Evolutionary conservation across 768 basidiomycete species (phyloP).

Genomic region (Kwoniella mangroviensis): DNA sequence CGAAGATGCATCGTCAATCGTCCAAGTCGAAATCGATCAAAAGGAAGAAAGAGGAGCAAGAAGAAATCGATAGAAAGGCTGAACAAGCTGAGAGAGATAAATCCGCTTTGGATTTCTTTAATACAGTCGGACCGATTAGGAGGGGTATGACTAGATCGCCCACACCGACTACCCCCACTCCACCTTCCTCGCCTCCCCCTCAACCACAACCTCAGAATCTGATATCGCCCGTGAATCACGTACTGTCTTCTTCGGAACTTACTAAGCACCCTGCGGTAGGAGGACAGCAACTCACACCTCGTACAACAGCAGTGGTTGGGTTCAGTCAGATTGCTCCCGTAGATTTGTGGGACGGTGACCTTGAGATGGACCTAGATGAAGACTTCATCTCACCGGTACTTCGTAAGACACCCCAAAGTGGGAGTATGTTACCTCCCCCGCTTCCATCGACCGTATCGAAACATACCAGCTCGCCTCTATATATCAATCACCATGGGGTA

Average conservation of each 20-base stretch:
- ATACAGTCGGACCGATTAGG: constrained; percentile 28
- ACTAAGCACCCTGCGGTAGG: not conserved
- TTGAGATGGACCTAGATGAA: constrained; percentile 17
- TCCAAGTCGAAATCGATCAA: not conserved
- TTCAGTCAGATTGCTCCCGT: constrained; percentile 50
- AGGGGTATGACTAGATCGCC: constrained; percentile 15
- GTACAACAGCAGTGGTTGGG: constrained; percentile 35
- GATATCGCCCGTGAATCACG: not conserved
- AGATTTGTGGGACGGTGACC: constrained; percentile 31
- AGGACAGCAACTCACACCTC: constrained; percentile 6
- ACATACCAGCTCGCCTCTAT: constrained; percentile 13
- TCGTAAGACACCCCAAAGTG: not conserved
- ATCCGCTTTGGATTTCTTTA: constrained; percentile 45
- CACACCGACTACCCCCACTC: constrained; percentile 21
- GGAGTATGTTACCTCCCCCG: constrained; percentile 45
- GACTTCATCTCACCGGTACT: constrained; percentile 15
- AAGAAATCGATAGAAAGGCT: constrained; percentile 12
- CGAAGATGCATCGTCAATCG: not conserved
- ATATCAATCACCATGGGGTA: not conserved
- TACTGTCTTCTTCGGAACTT: constrained; percentile 20
- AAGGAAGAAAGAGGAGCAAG: constrained; percentile 16
- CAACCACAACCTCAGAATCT: too few species aligned
- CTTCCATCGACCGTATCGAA: constrained; percentile 25
- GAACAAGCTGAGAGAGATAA: constrained; percentile 14
- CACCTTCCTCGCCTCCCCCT: constrained; percentile 31